Evolutionary conservation across 2,329 filamentous ascomycete species (phyloP).

Genomic region (Emericellopsis atlantica): DNA sequence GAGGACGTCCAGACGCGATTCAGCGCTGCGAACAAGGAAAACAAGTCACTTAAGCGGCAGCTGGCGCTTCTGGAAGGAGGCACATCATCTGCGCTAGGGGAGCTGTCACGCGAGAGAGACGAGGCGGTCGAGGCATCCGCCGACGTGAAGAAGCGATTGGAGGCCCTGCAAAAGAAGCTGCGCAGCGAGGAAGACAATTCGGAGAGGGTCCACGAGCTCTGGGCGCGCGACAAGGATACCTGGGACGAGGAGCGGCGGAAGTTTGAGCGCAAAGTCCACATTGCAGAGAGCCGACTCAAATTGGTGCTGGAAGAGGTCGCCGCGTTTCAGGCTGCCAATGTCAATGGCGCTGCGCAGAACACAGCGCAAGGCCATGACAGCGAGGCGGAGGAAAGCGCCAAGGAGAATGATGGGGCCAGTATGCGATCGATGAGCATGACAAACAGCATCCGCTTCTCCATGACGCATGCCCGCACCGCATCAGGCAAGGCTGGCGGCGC

Average conservation of each 20-base stretch:
- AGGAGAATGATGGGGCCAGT: constrained; percentile 61
- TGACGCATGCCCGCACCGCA: constrained; percentile 37
- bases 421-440: constrained; percentile 60
- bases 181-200: constrained; percentile 74
- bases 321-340: constrained; percentile 47
- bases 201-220: constrained; percentile 63
- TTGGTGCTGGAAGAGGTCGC: constrained; percentile 75
- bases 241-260: constrained; percentile 79
- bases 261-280: constrained; percentile 73
- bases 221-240: constrained; percentile 69
- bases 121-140: constrained; percentile 59
- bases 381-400: constrained; percentile 47
- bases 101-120: constrained; percentile 76
- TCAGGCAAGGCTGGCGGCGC: constrained; percentile 50
- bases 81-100: constrained; percentile 71
- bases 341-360: constrained; percentile 23
- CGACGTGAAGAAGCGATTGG: constrained; percentile 68
- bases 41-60: constrained; percentile 70
- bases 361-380: constrained; percentile 30
- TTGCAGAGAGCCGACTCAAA: constrained; percentile 81
- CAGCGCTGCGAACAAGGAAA: constrained; percentile 58
- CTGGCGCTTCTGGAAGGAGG: constrained; percentile 79
- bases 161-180: constrained; percentile 63
- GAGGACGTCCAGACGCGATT: constrained; percentile 55
- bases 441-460: constrained; percentile 61